Conservation (phyloP, 2,329 filamentous ascomycete genomes). For the Aspergillus sp. region DNA sequence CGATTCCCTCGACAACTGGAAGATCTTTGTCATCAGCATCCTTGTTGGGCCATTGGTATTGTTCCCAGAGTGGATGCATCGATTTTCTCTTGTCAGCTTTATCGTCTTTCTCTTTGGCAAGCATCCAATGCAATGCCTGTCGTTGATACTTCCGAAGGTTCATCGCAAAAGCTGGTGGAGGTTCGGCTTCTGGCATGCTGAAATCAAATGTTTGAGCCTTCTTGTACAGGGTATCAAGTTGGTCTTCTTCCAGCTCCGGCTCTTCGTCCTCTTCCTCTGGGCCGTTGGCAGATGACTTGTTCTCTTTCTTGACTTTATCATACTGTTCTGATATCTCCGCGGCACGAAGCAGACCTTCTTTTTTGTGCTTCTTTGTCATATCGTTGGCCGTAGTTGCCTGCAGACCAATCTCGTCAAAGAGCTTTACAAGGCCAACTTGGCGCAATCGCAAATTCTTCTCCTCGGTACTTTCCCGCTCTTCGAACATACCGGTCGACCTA, state of each 20-base stretch:
- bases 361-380: slow-evolving; percentile 65
- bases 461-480: slow-evolving; percentile 75
- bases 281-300: slow-evolving; percentile 25
- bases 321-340: slow-evolving; percentile 76
- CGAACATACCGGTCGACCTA: slow-evolving; percentile 64
- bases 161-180: slow-evolving; percentile 73
- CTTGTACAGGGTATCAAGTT: slow-evolving; percentile 85
- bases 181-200: slow-evolving; percentile 76
- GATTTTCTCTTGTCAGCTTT: slow-evolving; percentile 60
- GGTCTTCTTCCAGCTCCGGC: slow-evolving; percentile 86
- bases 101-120: slow-evolving; percentile 79
- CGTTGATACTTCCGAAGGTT: slow-evolving; percentile 85
- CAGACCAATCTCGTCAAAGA: slow-evolving; percentile 84
- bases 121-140: slow-evolving; percentile 93
- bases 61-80: slow-evolving; percentile 97
- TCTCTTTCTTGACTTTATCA: slow-evolving; percentile 51
- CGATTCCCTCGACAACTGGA: slow-evolving; percentile 55
- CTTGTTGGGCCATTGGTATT: slow-evolving; percentile 80
- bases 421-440: slow-evolving; percentile 77
- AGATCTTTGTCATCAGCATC: slow-evolving; percentile 78
- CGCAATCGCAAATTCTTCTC: slow-evolving; percentile 75
- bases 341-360: slow-evolving; percentile 77
- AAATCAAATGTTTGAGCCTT: slow-evolving; percentile 98
- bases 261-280: slow-evolving; percentile 70
- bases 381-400: slow-evolving; percentile 67